phyloP scores from a whole-genome alignment of 441 rosid genomes.

The Hura crepitans region DNA sequence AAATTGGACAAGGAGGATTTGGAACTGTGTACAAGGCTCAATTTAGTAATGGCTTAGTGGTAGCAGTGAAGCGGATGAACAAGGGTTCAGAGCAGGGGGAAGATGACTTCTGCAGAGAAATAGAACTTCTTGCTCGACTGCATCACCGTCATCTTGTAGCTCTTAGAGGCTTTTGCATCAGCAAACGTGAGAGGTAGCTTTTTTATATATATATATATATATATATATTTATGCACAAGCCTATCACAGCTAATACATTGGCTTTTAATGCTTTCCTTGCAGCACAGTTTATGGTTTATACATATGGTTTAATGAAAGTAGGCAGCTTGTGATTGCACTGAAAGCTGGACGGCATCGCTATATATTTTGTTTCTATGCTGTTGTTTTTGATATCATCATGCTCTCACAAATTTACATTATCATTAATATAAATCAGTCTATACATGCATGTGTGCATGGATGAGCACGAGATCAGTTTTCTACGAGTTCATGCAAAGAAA shows the following conservation, averaged over 20 bases:
- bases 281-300: neutral
- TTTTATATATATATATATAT: conserved; percentile 10
- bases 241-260: neutral
- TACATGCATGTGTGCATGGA: neutral
- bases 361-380: neutral
- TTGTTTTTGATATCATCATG: neutral
- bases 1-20: conserved; percentile 87
- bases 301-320: neutral
- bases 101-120: conserved; percentile 78
- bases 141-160: conserved; percentile 96
- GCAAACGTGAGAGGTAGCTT: conserved; percentile 68
- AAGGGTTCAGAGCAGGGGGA: conserved; percentile 69
- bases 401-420: too few species aligned
- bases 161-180: conserved; percentile 79
- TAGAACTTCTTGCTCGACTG: conserved; percentile 85
- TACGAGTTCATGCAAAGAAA: neutral
- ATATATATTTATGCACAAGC: neutral
- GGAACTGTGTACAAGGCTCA: conserved; percentile 86
- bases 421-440: neutral
- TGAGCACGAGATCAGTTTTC: neutral
- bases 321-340: too few species aligned
- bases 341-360: neutral
- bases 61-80: conserved; percentile 79
- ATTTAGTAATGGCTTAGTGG: conserved; percentile 55
- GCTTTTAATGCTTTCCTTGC: neutral